phyloP scores from a whole-genome alignment of 768 basidiomycete genomes.

The Suillus occidentalis region DNA sequence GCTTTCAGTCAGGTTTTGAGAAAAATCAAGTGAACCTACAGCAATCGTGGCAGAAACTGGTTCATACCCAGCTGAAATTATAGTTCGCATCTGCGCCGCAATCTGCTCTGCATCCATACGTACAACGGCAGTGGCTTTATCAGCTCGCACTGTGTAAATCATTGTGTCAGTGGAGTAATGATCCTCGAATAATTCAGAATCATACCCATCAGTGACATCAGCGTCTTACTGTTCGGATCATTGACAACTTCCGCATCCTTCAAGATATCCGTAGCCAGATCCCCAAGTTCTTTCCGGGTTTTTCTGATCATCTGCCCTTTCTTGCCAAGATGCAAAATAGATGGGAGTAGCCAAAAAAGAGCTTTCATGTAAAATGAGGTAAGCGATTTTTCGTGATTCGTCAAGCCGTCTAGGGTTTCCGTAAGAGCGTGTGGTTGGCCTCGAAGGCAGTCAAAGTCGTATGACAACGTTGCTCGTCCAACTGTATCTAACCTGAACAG shows the following conservation, averaged over 20 bases:
- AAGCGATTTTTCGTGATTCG: conserved; percentile 57
- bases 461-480: conserved; percentile 60
- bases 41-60: conserved; percentile 37
- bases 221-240: conserved; percentile 44
- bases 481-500: conserved; percentile 53
- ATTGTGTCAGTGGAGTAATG: neutral
- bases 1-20: conserved; percentile 7
- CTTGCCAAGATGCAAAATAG: conserved; percentile 53
- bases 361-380: conserved; percentile 66
- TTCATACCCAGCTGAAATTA: conserved; percentile 57
- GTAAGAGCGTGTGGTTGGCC: conserved; percentile 49
- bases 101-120: conserved; percentile 49
- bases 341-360: conserved; percentile 59
- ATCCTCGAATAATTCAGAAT: neutral
- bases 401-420: conserved; percentile 55
- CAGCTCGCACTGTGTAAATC: conserved; percentile 39
- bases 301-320: conserved; percentile 58
- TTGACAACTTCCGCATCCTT: conserved; percentile 48
- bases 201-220: conserved; percentile 58
- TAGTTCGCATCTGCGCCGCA: conserved; percentile 60
- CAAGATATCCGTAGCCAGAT: conserved; percentile 53
- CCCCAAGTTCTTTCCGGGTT: conserved; percentile 54
- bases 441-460: conserved; percentile 58
- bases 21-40: conserved; percentile 20
- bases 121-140: conserved; percentile 39